Percentiles rank a stretch among this genome's conserved stretches.
Evolutionary conservation across 2,329 filamentous ascomycete genomes (phyloP).

Genomic region (Pezizomycotina sp.): DNA sequence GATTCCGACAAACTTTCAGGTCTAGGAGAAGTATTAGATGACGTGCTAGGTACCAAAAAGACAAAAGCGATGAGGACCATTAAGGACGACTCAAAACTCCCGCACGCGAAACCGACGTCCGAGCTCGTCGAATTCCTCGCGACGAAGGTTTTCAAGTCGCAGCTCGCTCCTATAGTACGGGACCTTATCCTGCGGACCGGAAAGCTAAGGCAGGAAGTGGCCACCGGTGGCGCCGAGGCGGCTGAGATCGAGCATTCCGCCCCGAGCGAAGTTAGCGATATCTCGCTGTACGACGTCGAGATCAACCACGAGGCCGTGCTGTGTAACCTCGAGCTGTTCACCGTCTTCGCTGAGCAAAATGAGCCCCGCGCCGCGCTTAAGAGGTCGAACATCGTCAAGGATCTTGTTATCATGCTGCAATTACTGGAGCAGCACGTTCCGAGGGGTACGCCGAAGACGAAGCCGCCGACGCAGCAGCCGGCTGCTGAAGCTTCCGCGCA

Average conservation of each 20-base stretch:
- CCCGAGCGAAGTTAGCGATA: slow-evolving; percentile 6
- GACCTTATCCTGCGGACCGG: slow-evolving; percentile 19
- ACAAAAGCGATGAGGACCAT: background rate
- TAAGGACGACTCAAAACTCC: background rate
- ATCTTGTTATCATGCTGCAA: too few species aligned
- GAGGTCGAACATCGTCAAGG: too few species aligned
- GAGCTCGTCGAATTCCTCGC: slow-evolving; percentile 19
- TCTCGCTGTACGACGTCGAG: slow-evolving; percentile 18
- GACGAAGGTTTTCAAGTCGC: slow-evolving; percentile 16
- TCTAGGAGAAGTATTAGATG: too few species aligned
- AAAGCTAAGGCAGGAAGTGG: slow-evolving; percentile 12
- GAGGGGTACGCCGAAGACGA: too few species aligned
- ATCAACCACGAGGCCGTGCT: slow-evolving; percentile 17
- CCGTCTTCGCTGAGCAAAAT: slow-evolving; percentile 17
- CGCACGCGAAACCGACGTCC: slow-evolving; percentile 11
- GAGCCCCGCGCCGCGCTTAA: too few species aligned
- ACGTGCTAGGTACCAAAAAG: background rate
- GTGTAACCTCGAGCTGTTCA: slow-evolving; percentile 14
- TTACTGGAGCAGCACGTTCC: too few species aligned
- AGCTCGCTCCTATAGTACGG: slow-evolving; percentile 13
- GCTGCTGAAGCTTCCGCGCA: too few species aligned
- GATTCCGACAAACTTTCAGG: too few species aligned
- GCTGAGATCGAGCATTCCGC: background rate
- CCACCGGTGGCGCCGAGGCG: background rate
- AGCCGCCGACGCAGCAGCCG: too few species aligned